Percentiles rank a stretch among this genome's conserved stretches.
phyloP scores from a whole-genome alignment of 202 grass and related monocot species.

The Panicum hallii region DNA sequence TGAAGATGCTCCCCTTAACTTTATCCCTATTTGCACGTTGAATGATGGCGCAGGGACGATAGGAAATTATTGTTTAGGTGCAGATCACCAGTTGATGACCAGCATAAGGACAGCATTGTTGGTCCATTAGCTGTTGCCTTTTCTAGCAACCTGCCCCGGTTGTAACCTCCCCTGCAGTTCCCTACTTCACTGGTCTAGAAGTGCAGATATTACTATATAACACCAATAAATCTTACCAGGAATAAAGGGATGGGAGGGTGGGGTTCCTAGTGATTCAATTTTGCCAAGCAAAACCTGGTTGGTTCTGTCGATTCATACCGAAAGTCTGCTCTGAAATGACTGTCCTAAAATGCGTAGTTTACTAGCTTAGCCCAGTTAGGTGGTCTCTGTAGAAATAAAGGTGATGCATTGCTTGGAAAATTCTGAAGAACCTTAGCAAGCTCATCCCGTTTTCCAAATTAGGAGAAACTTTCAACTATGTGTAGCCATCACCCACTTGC shows the following conservation, averaged over 20 bases:
- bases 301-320: not conserved
- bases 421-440: not conserved
- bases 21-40: constrained; percentile 14
- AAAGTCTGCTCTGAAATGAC: not conserved
- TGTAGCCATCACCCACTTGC: constrained; percentile 14
- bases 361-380: not conserved
- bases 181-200: not conserved
- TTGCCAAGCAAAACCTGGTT: not conserved
- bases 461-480: constrained; percentile 22
- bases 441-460: not conserved
- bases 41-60: not conserved
- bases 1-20: not conserved
- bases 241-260: not conserved
- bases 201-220: not conserved
- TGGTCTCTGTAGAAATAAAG: not conserved
- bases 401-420: not conserved
- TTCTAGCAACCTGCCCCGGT: not conserved
- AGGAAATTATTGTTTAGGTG: constrained; percentile 1
- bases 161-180: not conserved
- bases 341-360: not conserved
- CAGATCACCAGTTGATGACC: too few species aligned
- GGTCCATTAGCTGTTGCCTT: constrained; percentile 12
- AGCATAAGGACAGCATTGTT: not conserved
- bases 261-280: not conserved
- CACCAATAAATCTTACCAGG: not conserved